Percentiles rank a stretch among this genome's conserved stretches.
These are phyloP conservation scores for Quercus tomentella DNA, from an alignment of 331 rosid species.

Conservation along the genomic window DNA sequence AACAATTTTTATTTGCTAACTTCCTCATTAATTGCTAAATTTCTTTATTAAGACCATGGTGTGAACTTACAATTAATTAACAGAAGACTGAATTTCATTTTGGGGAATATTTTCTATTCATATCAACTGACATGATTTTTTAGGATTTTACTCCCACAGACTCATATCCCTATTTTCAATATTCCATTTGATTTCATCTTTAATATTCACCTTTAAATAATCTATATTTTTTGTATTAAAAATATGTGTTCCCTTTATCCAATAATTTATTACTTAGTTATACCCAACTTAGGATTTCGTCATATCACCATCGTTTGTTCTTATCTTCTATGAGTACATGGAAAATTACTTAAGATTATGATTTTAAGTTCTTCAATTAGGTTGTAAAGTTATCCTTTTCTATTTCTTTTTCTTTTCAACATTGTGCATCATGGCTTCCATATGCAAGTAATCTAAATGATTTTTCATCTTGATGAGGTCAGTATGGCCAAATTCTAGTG, in stretches of 20 bases:
- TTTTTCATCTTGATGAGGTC: not conserved
- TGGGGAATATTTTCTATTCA: not conserved
- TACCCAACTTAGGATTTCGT: not conserved
- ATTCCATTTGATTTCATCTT: too few relatives aligned
- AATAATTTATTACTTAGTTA: not conserved
- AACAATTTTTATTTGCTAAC: conserved; percentile 6
- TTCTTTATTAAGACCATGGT: not conserved
- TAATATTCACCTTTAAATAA: too few relatives aligned
- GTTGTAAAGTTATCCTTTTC: not conserved
- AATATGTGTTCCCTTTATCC: too few relatives aligned
- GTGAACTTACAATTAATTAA: not conserved
- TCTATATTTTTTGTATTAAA: too few relatives aligned
- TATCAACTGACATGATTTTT: not conserved
- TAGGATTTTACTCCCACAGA: not conserved
- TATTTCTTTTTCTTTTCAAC: not conserved
- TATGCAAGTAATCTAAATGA: not conserved
- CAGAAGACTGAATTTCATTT: not conserved
- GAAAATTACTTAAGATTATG: not conserved
- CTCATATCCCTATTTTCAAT: too few relatives aligned
- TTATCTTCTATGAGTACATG: not conserved
- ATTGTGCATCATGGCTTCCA: not conserved
- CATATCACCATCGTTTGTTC: not conserved
- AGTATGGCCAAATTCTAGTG: not conserved
- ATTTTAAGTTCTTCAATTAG: not conserved
- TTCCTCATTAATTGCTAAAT: not conserved